phyloP scores from a whole-genome alignment of 257 asterid genomes.

The Nicotiana knightiana region DNA sequence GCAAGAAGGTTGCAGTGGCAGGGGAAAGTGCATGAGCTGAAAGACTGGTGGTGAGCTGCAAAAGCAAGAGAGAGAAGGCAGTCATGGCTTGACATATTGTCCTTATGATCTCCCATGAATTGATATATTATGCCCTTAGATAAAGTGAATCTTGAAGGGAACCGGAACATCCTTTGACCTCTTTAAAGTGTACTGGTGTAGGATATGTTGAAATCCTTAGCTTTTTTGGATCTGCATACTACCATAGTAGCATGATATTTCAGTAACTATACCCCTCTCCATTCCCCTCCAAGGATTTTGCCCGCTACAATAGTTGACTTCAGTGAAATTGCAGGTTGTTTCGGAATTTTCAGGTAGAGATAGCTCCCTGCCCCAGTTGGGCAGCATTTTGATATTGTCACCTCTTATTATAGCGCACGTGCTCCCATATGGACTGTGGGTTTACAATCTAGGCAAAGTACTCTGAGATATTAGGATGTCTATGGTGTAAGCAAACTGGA shows the following conservation, averaged over 20 bases:
- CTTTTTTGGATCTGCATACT: background rate
- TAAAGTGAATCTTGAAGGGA: background rate
- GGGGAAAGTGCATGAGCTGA: constrained; percentile 85
- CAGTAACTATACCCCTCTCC: no score
- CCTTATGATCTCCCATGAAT: background rate
- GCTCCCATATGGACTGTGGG: background rate
- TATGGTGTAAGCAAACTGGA: background rate
- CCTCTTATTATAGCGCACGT: background rate
- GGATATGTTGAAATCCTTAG: background rate
- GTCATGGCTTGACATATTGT: constrained; percentile 26
- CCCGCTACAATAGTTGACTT: no score
- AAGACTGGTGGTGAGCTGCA: constrained; percentile 62
- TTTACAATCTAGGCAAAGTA: no score
- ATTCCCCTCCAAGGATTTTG: no score
- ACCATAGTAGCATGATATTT: background rate
- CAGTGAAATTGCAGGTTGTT: no score
- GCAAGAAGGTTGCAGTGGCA: constrained; percentile 93
- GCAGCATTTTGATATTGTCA: background rate
- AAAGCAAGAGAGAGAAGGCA: constrained; percentile 59
- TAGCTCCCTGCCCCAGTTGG: background rate
- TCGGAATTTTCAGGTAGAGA: no score
- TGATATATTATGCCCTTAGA: background rate
- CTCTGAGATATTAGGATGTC: background rate
- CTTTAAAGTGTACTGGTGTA: background rate
- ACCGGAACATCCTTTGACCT: background rate